Evolutionary conservation across 495 filamentous ascomycete genomes (phyloP), one percentile per base, ranked within the genome.

Genomic region (Xylaria bambusicola): DNA sequence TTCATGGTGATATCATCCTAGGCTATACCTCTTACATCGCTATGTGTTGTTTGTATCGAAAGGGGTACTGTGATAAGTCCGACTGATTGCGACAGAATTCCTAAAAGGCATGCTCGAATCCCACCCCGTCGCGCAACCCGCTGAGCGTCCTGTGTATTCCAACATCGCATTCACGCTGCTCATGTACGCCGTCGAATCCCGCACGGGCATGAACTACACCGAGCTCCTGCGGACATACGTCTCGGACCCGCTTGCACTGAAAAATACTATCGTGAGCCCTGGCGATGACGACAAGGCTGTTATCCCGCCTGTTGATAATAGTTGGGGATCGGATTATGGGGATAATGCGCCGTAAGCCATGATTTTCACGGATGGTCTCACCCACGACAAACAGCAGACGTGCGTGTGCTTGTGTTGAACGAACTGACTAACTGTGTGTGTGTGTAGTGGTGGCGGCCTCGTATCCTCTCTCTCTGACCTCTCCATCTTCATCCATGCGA

Each of bases 161-260:
- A 80, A 79, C 60, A 70, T 71, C 17, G 75, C 69, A 0, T 81
- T 77, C 50, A 68, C 70, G n/a, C 62, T 82, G 2, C 71, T 83
- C 29, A 76, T 74, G 6, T 71, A 75, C 27, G 75, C 72, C 0
- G 53, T 83, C 6, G 71, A 75, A 31, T 68, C 70, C 6, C 66
- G 75, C 1, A 77, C 73, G 0, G 75, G 75, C 1, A 70, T 68
- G 52, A 64, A 69, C 0, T 75, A 74, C 44, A 59, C 67, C 9
- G 56, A 76, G 5, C 64, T 79, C n/a, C 57, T 83, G n/a, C 51
- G 66, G 27, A 64, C 73, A 1, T 56, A 60, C 10, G 60, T 82
- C 8, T 67, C 73, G 10, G 47, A 63, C n/a, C 74, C 78, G 0
- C 63, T 82, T 9, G 62, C 66, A 6, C 66, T 84, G 67, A 62